Conservation (phyloP, 805 yeast species). For the Metschnikowia lunata region DNA sequence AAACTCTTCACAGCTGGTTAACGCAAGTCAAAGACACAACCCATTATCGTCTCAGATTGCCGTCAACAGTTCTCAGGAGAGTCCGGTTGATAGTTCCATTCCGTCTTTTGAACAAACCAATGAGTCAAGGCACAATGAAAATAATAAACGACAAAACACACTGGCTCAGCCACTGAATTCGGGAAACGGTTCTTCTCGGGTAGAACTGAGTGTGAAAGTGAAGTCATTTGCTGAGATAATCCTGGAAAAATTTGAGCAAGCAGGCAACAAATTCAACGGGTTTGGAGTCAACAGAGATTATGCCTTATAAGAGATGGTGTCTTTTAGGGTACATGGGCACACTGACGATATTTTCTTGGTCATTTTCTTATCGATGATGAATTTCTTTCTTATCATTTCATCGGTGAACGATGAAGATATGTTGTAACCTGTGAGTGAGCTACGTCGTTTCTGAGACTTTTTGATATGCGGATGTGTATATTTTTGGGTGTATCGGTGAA, state of each 20-base stretch:
- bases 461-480: no score
- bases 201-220: not conserved
- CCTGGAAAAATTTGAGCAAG: not conserved
- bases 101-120: not conserved
- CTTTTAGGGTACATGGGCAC: no score
- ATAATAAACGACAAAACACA: no score
- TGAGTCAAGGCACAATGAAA: not conserved
- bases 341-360: no score
- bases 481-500: no score
- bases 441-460: no score
- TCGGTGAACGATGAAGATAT: no score
- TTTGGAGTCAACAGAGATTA: not conserved
- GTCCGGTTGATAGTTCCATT: constrained; percentile 1
- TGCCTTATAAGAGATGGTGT: no score
- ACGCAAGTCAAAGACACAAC: constrained; percentile 2
- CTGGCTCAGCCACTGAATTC: not conserved
- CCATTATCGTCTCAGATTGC: constrained; percentile 7
- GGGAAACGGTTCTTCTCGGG: not conserved
- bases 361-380: no score
- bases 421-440: no score
- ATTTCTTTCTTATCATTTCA: no score
- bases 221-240: not conserved
- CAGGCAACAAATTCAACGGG: constrained; percentile 8
- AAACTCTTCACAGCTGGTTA: constrained; percentile 7
- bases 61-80: constrained; percentile 9